These are phyloP conservation scores for Trichomonas vaginalis DNA, from an alignment of 208 protist species.

Conservation along the genomic window DNA sequence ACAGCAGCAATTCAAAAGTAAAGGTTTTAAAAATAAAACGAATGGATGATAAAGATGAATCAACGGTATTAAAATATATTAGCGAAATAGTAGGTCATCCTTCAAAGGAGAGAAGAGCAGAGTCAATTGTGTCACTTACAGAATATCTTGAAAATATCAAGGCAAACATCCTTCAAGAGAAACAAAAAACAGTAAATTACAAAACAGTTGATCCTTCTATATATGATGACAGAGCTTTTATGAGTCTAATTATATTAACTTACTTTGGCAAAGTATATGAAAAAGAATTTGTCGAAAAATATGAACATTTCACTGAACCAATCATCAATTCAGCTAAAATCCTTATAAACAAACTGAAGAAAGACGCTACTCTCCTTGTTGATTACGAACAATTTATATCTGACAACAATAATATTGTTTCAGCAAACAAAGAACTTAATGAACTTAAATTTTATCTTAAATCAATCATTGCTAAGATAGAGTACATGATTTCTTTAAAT, in stretches of 20 bases:
- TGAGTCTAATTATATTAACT: not conserved
- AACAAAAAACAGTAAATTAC: not conserved
- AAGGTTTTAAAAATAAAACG: no score
- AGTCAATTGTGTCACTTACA: not conserved
- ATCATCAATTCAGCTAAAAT: not conserved
- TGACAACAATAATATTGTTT: not conserved
- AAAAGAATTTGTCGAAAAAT: not conserved
- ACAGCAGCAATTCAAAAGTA: no score
- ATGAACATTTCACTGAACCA: not conserved
- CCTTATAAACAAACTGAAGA: not conserved
- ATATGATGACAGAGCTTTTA: not conserved
- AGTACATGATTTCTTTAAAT: not conserved
- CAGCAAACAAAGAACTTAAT: not conserved
- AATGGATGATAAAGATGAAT: no score
- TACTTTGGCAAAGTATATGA: not conserved
- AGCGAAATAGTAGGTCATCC: no score
- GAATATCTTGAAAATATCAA: not conserved
- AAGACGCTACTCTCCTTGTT: not conserved
- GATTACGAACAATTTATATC: not conserved
- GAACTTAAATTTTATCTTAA: not conserved
- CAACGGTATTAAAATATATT: no score
- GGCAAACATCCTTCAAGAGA: not conserved
- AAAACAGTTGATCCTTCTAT: not conserved
- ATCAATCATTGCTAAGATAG: not conserved
- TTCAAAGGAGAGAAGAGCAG: no score